Conservation (phyloP, 2,329 filamentous ascomycete species). For the Arachnomyces sp. region DNA sequence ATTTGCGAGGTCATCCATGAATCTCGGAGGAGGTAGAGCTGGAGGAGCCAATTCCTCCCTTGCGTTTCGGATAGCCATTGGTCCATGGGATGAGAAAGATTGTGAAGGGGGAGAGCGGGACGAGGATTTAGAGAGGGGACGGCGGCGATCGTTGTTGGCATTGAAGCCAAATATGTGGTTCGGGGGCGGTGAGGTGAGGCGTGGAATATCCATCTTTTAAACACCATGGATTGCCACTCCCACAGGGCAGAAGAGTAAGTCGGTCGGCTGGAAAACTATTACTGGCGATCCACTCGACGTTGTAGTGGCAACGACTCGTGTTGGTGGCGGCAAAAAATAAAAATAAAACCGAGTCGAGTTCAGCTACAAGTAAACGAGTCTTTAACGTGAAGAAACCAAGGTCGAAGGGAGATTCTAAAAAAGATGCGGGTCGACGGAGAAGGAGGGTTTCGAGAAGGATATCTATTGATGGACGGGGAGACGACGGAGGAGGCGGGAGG, state of each 20-base stretch:
- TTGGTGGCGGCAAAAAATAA: too few relatives aligned
- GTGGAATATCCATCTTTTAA: slow-evolving; percentile 37
- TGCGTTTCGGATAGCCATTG: slow-evolving; percentile 57
- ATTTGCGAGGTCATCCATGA: slow-evolving; percentile 48
- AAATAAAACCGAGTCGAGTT: too few relatives aligned
- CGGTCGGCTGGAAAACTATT: slow-evolving; percentile 3
- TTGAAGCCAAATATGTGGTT: slow-evolving; percentile 37
- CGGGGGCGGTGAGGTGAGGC: slow-evolving; percentile 31
- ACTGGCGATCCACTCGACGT: slow-evolving; percentile 4
- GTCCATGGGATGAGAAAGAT: slow-evolving; percentile 39
- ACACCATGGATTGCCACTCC: slow-evolving; percentile 10
- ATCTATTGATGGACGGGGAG: too few relatives aligned
- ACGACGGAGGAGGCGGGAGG: too few relatives aligned
- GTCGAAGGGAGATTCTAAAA: too few relatives aligned
- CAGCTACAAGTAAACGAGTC: too few relatives aligned
- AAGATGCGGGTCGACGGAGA: too few relatives aligned
- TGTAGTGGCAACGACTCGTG: slow-evolving; percentile 9
- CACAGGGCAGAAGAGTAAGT: neutral
- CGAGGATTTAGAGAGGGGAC: slow-evolving; percentile 26
- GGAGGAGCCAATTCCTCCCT: slow-evolving; percentile 48
- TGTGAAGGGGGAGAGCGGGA: slow-evolving; percentile 35
- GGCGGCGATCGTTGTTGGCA: slow-evolving; percentile 17
- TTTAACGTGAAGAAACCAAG: too few relatives aligned
- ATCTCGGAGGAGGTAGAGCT: slow-evolving; percentile 56
- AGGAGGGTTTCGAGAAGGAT: too few relatives aligned